A percentile compares a stretch with the other conserved stretches of the same genome.
Evolutionary conservation across 164 flowering plant species (phyloP).

Genomic region (Magnolia officinalis): DNA sequence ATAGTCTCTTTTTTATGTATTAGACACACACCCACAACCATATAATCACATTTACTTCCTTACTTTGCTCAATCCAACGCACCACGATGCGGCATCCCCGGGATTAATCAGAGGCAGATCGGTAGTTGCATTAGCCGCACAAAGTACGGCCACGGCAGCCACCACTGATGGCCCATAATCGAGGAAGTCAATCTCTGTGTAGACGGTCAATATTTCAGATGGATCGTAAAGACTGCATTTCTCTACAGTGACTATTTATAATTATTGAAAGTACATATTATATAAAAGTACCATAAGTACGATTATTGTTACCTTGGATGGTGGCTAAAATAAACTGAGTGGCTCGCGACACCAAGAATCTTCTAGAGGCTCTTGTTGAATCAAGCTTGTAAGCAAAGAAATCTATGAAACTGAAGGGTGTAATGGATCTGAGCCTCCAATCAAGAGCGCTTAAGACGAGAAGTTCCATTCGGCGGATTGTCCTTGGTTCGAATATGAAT

Average conservation of each 20-base stretch:
- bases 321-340: constrained; percentile 65
- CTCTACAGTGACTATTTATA: not conserved
- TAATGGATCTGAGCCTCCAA: constrained; percentile 81
- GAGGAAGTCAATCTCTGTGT: constrained; percentile 65
- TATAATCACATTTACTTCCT: constrained; percentile 18
- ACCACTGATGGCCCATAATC: constrained; percentile 78
- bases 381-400: constrained; percentile 76
- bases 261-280: not conserved
- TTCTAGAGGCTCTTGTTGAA: constrained; percentile 41
- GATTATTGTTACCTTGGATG: constrained; percentile 48
- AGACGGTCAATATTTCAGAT: not conserved
- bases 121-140: constrained; percentile 67
- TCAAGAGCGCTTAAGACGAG: constrained; percentile 61
- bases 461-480: constrained; percentile 75
- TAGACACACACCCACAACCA: constrained; percentile 6
- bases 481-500: constrained; percentile 66
- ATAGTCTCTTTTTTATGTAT: constrained; percentile 4
- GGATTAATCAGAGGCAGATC: constrained; percentile 47
- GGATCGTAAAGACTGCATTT: not conserved
- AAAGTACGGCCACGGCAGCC: constrained; percentile 77
- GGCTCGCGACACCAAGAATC: constrained; percentile 57
- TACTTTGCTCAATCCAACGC: constrained; percentile 78
- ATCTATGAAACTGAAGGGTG: constrained; percentile 75
- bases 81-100: constrained; percentile 62
- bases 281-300: not conserved